Evolutionary conservation across 1,284 basidiomycete species (phyloP), one percentile per base, ranked within the genome.

Genomic region (Nidula niveotomentosa): DNA sequence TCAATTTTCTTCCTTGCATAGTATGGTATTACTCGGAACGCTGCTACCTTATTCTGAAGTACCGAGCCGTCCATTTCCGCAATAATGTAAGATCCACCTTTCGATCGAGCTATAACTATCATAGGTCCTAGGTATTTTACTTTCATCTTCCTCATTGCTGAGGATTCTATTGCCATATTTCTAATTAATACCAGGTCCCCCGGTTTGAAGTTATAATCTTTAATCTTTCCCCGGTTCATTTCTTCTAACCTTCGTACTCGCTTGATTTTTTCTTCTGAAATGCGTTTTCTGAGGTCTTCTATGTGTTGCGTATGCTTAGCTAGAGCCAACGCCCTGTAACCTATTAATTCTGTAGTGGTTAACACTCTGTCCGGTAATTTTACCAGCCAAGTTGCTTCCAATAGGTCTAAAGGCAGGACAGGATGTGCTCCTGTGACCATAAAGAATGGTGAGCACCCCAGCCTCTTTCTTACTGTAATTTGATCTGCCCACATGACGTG

Each of bases 1-100:
- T 34, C n/a, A 2, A 61, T 46, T 5, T 48, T 47, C 7, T 36
- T 17, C 10, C 56, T n/a, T 13, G 55, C 53, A 33, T 53, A 58
- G 36, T 71, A 72, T 8, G 68, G 65, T 10, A 70, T 58, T 5
- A 74, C 48, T 7, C 65, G 56, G 48, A 69, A 71, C 0, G 68
- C 69, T 0, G 68, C 68, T 15, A 70, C 54, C 30, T 58, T 60
- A 10, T 55, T 35, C 7, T 63, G 54, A 5, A 59, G 57, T 1
- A 67, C 48, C 0, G 66, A 33, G 0, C 71, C 70, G 53, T 72
- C 62, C 7, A 74, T 50, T 57, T 74, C 69, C 15, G 53, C 37
- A 17, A 69, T 17, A 0, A 61, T 53, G 49, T 71, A 62, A 0
- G 59, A 67, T 7, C 60, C 57, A 8, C 65, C 64, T 34, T 48